Evolutionary conservation across 2,329 filamentous ascomycete species (phyloP).

Genomic region (Aspergillus japonicus): DNA sequence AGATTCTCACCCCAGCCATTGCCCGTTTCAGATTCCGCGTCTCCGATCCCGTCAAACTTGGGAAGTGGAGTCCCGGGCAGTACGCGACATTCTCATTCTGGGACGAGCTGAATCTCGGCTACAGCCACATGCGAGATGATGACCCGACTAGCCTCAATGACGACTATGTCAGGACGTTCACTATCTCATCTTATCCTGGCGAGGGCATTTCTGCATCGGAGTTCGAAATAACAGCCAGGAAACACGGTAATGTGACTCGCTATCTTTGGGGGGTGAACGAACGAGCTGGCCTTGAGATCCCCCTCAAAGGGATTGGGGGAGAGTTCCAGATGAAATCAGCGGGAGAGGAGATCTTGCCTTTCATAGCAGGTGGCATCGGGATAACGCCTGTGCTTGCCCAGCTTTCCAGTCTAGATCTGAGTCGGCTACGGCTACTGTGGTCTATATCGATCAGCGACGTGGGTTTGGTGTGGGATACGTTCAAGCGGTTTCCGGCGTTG

Average conservation of each 20-base stretch:
- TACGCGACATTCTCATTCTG: constrained; percentile 75
- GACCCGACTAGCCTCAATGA: constrained; percentile 80
- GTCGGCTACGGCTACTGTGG: constrained; percentile 64
- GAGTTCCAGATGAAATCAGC: constrained; percentile 49
- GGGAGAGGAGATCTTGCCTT: constrained; percentile 50
- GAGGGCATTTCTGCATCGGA: constrained; percentile 42
- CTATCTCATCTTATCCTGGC: constrained; percentile 63
- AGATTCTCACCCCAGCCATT: constrained; percentile 64
- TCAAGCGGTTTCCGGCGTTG: constrained; percentile 55
- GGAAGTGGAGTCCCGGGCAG: constrained; percentile 66
- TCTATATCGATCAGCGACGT: constrained; percentile 63
- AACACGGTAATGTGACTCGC: constrained; percentile 66
- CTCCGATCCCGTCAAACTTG: constrained; percentile 32
- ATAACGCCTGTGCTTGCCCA: constrained; percentile 80
- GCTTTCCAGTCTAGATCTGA: constrained; percentile 51
- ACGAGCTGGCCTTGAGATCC: constrained; percentile 58
- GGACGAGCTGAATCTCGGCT: constrained; percentile 68
- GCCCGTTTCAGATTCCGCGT: constrained; percentile 63
- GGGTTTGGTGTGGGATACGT: constrained; percentile 59
- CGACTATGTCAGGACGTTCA: constrained; percentile 81
- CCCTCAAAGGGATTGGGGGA: constrained; percentile 72
- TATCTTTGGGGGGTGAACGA: constrained; percentile 62
- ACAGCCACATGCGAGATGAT: constrained; percentile 78
- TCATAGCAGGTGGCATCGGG: constrained; percentile 76
- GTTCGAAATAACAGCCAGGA: constrained; percentile 71